Base-by-base conservation (phyloP, 306 rosid species). In the Cicer cuneatum region DNA sequence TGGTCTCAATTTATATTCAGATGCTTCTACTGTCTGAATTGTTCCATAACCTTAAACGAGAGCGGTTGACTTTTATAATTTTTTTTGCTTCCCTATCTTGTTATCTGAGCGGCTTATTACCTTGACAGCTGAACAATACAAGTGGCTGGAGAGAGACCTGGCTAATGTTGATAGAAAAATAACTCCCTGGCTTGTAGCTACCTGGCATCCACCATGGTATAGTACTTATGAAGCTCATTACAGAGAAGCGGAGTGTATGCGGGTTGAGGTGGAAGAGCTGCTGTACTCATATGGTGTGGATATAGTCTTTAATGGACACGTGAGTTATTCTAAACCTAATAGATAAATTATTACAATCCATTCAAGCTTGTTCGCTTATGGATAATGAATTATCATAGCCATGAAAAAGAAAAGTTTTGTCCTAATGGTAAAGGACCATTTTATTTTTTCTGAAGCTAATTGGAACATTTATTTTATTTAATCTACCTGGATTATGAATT, bases 171-270 rank as follows among this genome's bases (percentile, higher is more conserved):
- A 90, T 80, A 83, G 96, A 80, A 84, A 87, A 33, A 21, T 51
- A 48, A 92, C 98, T 84, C 98, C 98, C 66, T 92, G 98, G 96
- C 86, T 90, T 77, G 86, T 90, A 41, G 96, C 88, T 65, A 59
- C 86, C 47, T 90, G 98, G 98, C 98, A 92, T 77, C 92, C 96
- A 69, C 94, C 96, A 43, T 90, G 96, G 98, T 92, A 87, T 75
- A 87, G 91, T 69, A 63, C 94, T 48, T 90, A 87, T 67, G 35
- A 56, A 77, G 89, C 94, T 46, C 96, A 92, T 78, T 92, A 90
- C 82, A 83, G 82, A 84, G 96, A 92, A 78, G 96, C 84, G 7
- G 98, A 92, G 75, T 92, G 98, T 71, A 88, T 90, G 96, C 90
- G 90, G 73, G 72, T 88, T 75, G 88, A 72, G 59, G 62, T 92